Base-by-base conservation (phyloP, 164 flowering plant species). In the Nelumbo lutea region DNA sequence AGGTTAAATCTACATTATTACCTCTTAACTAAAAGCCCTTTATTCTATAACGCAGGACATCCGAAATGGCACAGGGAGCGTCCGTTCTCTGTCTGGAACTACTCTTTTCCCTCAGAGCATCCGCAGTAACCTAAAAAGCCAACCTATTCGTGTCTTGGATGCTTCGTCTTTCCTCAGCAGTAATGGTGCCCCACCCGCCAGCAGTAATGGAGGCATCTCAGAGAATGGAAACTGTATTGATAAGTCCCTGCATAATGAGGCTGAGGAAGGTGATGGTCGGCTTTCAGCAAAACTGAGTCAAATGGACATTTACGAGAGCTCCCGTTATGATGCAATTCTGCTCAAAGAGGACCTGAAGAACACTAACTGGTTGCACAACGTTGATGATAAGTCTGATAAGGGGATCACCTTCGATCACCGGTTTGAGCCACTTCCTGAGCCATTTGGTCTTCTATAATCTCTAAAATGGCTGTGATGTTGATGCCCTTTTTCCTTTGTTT, bases 71-170 rank as follows among this genome's bases (percentile, higher is more conserved):
- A 46, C 83, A 65, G 89, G 88, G 48, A 74, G 81, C 70, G 61
- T 64, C 64, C 93, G 97, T 9, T 73, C 83, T 42, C 72, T 83
- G 65, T 76, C 98, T 10, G 82, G 90, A 62, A 83, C 85, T 42
- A 74, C 85, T 42, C 80, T 87, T 39, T 94, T 87, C 64, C 98
- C 98, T 64, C 98, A 94, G 67, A 94, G 98, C 78, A 81, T 94
- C 42, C 87, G 97, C 46, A 62, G 81, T 56, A 65, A 82, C 58
- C 52, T 79, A 5, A 91, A 79, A 81, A 66, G 75, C 66, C 91
- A 87, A 62, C 68, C 75, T 56, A 75, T 62, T 47, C 83, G 79
- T 50, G 53, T 73, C 7, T 59, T 58, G n/a, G 82, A 75, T 68
- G 70, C 82, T 66, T 67, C 78, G 6, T 72, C 80, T 56, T 76